Percentiles rank a stretch among this genome's conserved stretches.
Evolutionary conservation across 176 grass and related monocot genomes (phyloP).

Genomic region (Oryza punctata): DNA sequence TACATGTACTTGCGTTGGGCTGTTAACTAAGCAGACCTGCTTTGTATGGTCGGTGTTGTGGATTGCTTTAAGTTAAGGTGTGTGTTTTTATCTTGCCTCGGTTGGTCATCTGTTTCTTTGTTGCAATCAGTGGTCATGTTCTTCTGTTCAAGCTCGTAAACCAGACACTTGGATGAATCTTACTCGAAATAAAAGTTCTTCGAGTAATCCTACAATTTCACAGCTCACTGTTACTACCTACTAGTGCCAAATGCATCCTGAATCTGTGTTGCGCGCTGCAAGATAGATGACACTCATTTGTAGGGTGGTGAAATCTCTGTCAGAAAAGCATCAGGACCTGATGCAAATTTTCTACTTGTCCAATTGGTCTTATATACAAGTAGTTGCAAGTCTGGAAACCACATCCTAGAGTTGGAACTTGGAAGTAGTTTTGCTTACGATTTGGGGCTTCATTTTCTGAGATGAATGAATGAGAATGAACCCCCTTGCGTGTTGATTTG

Average conservation of each 20-base stretch:
- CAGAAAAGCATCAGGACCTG: neutral
- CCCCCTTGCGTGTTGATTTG: neutral
- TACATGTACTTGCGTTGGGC: conserved; percentile 30
- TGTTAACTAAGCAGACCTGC: conserved; percentile 2
- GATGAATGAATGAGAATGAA: neutral
- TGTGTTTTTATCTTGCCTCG: neutral
- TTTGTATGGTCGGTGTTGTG: neutral
- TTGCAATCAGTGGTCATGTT: neutral
- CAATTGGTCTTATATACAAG: too few relatives aligned
- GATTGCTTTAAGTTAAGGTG: conserved; percentile 13
- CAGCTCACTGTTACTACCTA: neutral
- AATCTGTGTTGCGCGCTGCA: too few relatives aligned
- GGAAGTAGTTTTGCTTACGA: neutral
- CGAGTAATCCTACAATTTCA: neutral
- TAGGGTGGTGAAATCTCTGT: neutral
- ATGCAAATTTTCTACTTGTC: too few relatives aligned
- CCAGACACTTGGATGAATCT: neutral
- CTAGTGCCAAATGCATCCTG: too few relatives aligned
- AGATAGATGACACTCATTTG: too few relatives aligned
- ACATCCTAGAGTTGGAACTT: too few relatives aligned
- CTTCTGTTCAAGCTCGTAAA: neutral
- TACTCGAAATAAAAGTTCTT: neutral
- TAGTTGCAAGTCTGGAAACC: too few relatives aligned
- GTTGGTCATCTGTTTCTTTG: neutral
- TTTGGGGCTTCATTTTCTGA: neutral